Percentiles rank a stretch among this genome's conserved stretches.
Evolutionary conservation across 1,284 basidiomycete genomes (phyloP).

Genomic region (Kalmanozyma brasiliensis): DNA sequence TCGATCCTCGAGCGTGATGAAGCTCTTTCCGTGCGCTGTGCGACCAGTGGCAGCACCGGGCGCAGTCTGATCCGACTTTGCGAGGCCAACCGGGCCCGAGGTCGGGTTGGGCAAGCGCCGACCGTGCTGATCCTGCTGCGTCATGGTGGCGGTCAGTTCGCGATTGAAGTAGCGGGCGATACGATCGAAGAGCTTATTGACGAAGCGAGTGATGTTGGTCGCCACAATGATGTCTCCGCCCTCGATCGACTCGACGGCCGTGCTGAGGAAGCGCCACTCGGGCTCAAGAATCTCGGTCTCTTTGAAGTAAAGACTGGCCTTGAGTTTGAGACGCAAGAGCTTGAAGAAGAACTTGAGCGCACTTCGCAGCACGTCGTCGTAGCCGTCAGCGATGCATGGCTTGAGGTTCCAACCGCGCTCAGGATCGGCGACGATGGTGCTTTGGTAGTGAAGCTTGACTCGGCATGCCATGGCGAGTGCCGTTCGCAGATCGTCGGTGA

Average conservation of each 20-base stretch:
- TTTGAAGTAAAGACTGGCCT: slow-evolving; percentile 95
- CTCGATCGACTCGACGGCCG: slow-evolving; percentile 86
- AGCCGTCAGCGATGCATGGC: slow-evolving; percentile 85
- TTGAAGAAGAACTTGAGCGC: slow-evolving; percentile 91
- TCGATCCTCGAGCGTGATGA: slow-evolving; percentile 83
- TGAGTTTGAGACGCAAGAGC: slow-evolving; percentile 93
- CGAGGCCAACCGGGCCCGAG: slow-evolving; percentile 34
- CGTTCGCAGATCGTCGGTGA: slow-evolving; percentile 91
- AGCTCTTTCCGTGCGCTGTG: slow-evolving; percentile 47
- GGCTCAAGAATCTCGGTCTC: slow-evolving; percentile 97
- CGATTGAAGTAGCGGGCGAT: slow-evolving; percentile 92
- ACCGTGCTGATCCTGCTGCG: slow-evolving; percentile 34
- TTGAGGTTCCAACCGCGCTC: slow-evolving; percentile 88
- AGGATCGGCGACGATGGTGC: slow-evolving; percentile 83
- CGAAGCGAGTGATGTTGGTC: slow-evolving; percentile 62
- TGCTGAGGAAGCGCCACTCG: slow-evolving; percentile 94
- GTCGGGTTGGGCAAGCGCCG: slow-evolving; percentile 31
- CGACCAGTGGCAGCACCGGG: slow-evolving; percentile 31
- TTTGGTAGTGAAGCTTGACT: slow-evolving; percentile 92
- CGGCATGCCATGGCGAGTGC: slow-evolving; percentile 92
- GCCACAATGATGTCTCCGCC: slow-evolving; percentile 92
- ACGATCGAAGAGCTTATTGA: slow-evolving; percentile 72
- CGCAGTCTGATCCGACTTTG: slow-evolving; percentile 22
- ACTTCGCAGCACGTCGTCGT: slow-evolving; percentile 88
- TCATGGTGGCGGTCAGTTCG: slow-evolving; percentile 82